Percentiles rank a stretch among this genome's conserved stretches.
Conservation (phyloP, 148 eudicot species). For the Cornus suecica region DNA sequence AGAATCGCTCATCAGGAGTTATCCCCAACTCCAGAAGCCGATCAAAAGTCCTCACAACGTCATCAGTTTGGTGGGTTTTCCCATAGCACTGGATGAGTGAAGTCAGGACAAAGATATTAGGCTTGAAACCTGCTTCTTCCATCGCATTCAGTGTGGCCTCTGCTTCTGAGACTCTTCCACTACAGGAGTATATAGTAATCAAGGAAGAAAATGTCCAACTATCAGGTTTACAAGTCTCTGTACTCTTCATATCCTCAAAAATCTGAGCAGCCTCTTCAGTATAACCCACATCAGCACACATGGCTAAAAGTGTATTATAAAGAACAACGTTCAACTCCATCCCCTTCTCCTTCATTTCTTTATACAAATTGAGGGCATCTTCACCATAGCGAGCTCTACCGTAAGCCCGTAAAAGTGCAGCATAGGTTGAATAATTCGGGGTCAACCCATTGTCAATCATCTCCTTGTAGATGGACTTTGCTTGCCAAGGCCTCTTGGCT, state of each 20-base stretch:
- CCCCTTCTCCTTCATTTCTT: conserved; percentile 70
- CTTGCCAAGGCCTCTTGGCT: conserved; percentile 91
- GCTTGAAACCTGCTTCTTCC: conserved; percentile 74
- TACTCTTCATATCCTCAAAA: conserved; percentile 67
- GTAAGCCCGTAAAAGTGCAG: conserved; percentile 68
- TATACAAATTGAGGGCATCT: conserved; percentile 65
- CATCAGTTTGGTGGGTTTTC: conserved; percentile 69
- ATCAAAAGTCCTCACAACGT: conserved; percentile 65
- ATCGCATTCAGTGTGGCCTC: conserved; percentile 61
- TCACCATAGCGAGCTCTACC: conserved; percentile 70
- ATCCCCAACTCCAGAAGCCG: conserved; percentile 52
- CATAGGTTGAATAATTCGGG: conserved; percentile 72
- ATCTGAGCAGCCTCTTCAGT: conserved; percentile 66
- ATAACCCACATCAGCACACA: conserved; percentile 79
- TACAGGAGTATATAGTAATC: conserved; percentile 66
- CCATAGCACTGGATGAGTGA: conserved; percentile 90
- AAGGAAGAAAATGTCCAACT: conserved; percentile 80
- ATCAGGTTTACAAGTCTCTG: conserved; percentile 58
- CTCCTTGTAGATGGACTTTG: conserved; percentile 59
- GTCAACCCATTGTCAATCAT: conserved; percentile 45
- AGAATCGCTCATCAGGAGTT: conserved; percentile 75
- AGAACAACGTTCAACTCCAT: conserved; percentile 55
- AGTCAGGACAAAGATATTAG: conserved; percentile 65
- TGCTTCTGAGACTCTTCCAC: conserved; percentile 66
- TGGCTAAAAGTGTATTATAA: conserved; percentile 68